A percentile compares a stretch with the other conserved stretches of the same genome.
Evolutionary conservation across 768 basidiomycete species (phyloP).

Genomic region (Hericium alpestre): DNA sequence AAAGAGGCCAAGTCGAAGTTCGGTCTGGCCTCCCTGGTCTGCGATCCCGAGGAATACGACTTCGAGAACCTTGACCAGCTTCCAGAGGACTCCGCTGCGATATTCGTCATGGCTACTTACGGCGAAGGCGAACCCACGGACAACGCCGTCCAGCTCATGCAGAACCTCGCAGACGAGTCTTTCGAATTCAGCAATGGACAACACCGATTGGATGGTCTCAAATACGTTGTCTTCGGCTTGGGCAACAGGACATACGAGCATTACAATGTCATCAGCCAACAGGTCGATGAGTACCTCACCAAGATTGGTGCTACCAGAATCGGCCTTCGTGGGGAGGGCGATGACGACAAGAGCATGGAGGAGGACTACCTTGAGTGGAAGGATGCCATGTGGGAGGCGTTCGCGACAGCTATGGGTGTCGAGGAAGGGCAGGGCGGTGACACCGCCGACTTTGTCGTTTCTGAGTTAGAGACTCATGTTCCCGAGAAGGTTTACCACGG

Average conservation of each 20-base stretch:
- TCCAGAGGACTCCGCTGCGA: conserved; percentile 76
- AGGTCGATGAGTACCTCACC: conserved; percentile 61
- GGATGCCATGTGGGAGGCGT: conserved; percentile 91
- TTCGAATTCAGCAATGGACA: conserved; percentile 81
- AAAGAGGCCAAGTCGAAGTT: conserved; percentile 97
- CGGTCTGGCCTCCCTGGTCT: conserved; percentile 89
- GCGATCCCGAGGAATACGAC: conserved; percentile 98
- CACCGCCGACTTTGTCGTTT: conserved; percentile 85
- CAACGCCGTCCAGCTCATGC: conserved; percentile 90
- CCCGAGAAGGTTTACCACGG: conserved; percentile 90
- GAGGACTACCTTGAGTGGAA: conserved; percentile 99
- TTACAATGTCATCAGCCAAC: conserved; percentile 82
- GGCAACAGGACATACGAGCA: conserved; percentile 94
- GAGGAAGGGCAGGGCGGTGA: conserved; percentile 97
- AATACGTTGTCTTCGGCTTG: conserved; percentile 90
- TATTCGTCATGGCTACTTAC: conserved; percentile 97
- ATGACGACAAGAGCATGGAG: conserved; percentile 99
- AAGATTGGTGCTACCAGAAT: conserved; percentile 80
- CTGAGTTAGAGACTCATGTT: conserved; percentile 57
- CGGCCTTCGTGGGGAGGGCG: conserved; percentile 88
- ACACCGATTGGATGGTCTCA: conserved; percentile 69
- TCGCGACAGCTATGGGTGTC: conserved; percentile 72
- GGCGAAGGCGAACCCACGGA: conserved; percentile 99
- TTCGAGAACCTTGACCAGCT: conserved; percentile 91
- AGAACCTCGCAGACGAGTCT: conserved; percentile 77